Evolutionary conservation across 2,329 filamentous ascomycete species (phyloP).

Genomic region (Bipolaris bicolor): DNA sequence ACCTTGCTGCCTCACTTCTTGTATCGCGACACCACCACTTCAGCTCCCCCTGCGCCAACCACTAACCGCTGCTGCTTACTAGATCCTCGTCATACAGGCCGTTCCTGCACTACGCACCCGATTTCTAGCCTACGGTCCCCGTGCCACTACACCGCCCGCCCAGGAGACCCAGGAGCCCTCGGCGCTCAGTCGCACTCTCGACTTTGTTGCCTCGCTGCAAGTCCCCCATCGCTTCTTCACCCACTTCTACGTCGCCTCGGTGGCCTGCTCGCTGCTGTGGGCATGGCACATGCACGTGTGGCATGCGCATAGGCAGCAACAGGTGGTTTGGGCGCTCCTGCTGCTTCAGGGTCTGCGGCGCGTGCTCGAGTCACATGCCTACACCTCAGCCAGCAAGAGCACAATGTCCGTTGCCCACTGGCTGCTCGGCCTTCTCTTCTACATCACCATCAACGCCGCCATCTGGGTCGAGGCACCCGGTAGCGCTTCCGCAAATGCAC

Average conservation of each 20-base stretch:
- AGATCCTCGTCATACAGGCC: constrained; percentile 60
- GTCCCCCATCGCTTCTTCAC: constrained; percentile 90
- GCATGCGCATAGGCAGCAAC: constrained; percentile 59
- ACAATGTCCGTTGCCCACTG: constrained; percentile 89
- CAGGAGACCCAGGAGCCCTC: constrained; percentile 12
- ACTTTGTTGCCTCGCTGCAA: constrained; percentile 60
- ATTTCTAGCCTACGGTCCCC: constrained; percentile 67
- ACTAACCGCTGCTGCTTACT: constrained; percentile 41
- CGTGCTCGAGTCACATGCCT: constrained; percentile 73
- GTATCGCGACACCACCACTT: constrained; percentile 45
- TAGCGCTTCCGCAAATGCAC: constrained; percentile 43
- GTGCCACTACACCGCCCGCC: constrained; percentile 44
- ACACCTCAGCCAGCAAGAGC: constrained; percentile 72
- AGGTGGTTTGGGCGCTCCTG: constrained; percentile 75
- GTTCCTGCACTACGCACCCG: constrained; percentile 59
- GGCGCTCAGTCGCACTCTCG: constrained; percentile 48
- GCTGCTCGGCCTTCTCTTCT: constrained; percentile 78
- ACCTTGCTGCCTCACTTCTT: constrained; percentile 48
- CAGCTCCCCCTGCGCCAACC: constrained; percentile 23
- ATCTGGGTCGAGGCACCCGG: constrained; percentile 81
- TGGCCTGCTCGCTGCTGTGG: constrained; percentile 77
- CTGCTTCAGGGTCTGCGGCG: constrained; percentile 75
- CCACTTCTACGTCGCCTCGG: constrained; percentile 81
- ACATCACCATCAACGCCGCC: constrained; percentile 72
- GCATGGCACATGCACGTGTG: constrained; percentile 63